phyloP scores from a whole-genome alignment of 768 basidiomycete genomes.

The Termitomyces sp. region DNA sequence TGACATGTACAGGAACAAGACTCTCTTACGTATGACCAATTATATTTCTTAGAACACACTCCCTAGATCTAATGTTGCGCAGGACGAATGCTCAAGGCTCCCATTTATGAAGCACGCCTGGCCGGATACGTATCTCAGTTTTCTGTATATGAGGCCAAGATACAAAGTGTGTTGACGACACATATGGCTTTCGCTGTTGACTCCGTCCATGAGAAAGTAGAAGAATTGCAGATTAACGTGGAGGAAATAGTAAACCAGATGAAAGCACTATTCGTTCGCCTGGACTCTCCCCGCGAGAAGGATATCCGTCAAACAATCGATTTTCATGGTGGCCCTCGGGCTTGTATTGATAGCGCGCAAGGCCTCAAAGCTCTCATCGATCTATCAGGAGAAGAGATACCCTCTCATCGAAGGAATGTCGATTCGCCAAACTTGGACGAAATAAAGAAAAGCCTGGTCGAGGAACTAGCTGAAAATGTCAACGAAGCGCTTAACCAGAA shows the following conservation, averaged over 20 bases:
- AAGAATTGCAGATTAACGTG: too few relatives aligned
- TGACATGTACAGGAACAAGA: neutral
- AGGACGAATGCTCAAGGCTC: neutral
- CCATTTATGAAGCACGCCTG: neutral
- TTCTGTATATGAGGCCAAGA: neutral
- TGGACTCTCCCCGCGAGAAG: conserved; percentile 2
- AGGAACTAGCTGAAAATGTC: neutral
- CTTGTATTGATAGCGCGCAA: neutral
- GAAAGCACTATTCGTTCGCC: neutral
- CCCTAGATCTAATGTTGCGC: neutral
- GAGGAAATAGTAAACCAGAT: neutral
- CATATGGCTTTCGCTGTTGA: neutral
- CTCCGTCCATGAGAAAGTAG: too few relatives aligned
- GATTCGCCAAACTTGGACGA: neutral
- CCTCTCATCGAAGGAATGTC: neutral
- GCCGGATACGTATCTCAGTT: neutral
- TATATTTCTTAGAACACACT: neutral
- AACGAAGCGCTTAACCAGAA: neutral
- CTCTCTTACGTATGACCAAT: neutral
- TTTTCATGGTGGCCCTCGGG: neutral
- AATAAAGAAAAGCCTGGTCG: neutral
- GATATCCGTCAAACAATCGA: neutral
- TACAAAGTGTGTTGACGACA: neutral
- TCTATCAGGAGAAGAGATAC: neutral
- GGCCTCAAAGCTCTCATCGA: neutral